These are phyloP conservation scores for Bipolaris gigantea DNA, from an alignment of 2,329 filamentous ascomycete genomes.

Conservation along the genomic window DNA sequence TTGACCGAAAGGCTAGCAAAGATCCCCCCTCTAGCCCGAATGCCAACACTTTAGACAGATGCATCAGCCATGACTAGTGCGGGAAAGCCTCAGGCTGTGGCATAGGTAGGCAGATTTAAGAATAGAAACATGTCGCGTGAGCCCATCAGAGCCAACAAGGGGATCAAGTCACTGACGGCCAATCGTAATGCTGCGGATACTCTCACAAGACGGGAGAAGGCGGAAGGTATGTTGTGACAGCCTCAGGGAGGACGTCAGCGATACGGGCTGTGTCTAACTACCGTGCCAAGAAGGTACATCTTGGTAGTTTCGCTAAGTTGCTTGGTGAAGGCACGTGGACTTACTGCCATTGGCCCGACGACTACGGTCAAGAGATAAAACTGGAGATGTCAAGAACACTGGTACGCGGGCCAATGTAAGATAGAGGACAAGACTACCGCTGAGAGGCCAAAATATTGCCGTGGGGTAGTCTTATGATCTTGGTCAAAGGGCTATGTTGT, in stretches of 20 bases:
- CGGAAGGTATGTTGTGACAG: background rate
- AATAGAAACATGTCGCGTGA: conserved; percentile 25
- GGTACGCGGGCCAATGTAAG: conserved; percentile 11
- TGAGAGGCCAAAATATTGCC: background rate
- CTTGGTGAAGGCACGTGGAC: conserved; percentile 27
- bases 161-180: background rate
- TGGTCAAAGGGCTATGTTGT: conserved; percentile 9
- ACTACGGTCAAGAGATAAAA: conserved; percentile 17
- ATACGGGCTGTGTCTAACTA: conserved; percentile 27
- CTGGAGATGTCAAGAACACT: conserved; percentile 8
- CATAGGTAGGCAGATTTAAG: background rate
- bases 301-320: conserved; percentile 18
- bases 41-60: background rate
- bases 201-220: background rate
- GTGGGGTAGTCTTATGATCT: background rate
- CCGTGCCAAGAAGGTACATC: conserved; percentile 22
- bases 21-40: background rate
- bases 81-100: background rate
- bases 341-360: conserved; percentile 10
- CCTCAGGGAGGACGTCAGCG: conserved; percentile 27
- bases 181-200: conserved; percentile 6
- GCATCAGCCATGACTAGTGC: background rate
- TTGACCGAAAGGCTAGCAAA: background rate
- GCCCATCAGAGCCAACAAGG: background rate
- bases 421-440: background rate